Conservation (phyloP, 768 basidiomycete genomes). For the Coprinellus aureogranulatus region DNA sequence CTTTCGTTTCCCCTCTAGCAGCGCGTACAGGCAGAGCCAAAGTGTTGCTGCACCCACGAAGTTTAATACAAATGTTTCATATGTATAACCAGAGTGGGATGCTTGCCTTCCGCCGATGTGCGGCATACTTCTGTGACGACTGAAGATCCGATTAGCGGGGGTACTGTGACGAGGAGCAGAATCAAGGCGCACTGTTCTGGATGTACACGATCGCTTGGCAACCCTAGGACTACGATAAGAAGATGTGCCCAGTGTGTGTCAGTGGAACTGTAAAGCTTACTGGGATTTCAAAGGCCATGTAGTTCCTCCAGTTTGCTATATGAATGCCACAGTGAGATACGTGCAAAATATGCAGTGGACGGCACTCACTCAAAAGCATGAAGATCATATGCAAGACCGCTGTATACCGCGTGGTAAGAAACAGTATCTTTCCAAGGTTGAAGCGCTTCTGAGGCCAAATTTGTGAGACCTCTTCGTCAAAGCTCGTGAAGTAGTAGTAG, state of each 20-base stretch:
- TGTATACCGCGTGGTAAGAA: neutral
- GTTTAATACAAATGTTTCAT: neutral
- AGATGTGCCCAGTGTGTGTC: too few species aligned
- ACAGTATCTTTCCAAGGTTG: neutral
- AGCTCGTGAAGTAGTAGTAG: too few species aligned
- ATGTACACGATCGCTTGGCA: too few species aligned
- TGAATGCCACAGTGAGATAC: neutral
- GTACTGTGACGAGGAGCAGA: too few species aligned
- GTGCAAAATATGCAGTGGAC: neutral
- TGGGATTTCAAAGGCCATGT: too few species aligned
- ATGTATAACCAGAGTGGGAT: too few species aligned
- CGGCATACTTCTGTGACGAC: neutral
- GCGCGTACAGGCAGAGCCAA: neutral
- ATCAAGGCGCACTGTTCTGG: too few species aligned
- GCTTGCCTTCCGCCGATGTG: neutral
- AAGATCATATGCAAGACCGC: neutral
- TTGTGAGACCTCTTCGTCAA: neutral
- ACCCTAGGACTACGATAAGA: too few species aligned
- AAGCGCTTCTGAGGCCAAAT: neutral
- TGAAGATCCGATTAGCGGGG: too few species aligned
- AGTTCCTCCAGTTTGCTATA: neutral
- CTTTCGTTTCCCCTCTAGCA: neutral
- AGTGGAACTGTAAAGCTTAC: too few species aligned
- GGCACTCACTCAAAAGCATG: neutral
- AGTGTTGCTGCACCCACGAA: neutral